Evolutionary conservation across 1,139 yeast species (phyloP).

Genomic region (Sugiyamaella pinicola): DNA sequence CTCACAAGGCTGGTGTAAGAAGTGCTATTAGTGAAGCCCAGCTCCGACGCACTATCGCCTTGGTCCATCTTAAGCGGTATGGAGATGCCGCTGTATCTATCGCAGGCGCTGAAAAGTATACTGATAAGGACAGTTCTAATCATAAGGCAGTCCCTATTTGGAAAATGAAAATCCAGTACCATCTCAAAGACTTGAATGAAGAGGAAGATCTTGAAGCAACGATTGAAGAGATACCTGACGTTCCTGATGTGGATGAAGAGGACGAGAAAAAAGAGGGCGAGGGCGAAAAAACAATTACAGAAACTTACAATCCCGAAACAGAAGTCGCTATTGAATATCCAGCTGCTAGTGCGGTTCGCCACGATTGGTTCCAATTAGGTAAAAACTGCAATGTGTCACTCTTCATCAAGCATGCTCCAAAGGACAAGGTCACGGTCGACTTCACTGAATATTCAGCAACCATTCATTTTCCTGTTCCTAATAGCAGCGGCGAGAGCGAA

Average conservation of each 20-base stretch:
- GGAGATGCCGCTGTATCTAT: constrained; percentile 54
- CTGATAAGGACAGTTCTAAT: constrained; percentile 41
- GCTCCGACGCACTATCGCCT: constrained; percentile 53
- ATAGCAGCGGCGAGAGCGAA: not conserved
- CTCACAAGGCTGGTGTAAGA: constrained; percentile 55
- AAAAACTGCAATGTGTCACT: constrained; percentile 64
- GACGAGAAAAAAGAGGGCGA: too few species aligned
- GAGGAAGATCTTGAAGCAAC: constrained; percentile 26
- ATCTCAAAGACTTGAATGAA: constrained; percentile 21
- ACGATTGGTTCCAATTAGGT: constrained; percentile 79
- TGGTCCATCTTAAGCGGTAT: constrained; percentile 47
- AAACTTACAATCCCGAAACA: too few species aligned
- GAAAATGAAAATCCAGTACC: constrained; percentile 27
- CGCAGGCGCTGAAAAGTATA: constrained; percentile 50
- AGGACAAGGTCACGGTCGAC: constrained; percentile 46
- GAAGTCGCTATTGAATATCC: constrained; percentile 18
- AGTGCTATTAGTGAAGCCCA: constrained; percentile 59
- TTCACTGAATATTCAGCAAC: constrained; percentile 38
- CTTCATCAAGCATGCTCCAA: constrained; percentile 67
- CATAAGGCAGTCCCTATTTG: constrained; percentile 45
- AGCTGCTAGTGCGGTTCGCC: constrained; percentile 50
- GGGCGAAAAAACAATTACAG: too few species aligned
- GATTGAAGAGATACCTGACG: constrained; percentile 32
- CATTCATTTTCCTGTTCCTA: constrained; percentile 15
- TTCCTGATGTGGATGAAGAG: not conserved